phyloP scores from a whole-genome alignment of 139 green algal species.

The Gonium pectorale region DNA sequence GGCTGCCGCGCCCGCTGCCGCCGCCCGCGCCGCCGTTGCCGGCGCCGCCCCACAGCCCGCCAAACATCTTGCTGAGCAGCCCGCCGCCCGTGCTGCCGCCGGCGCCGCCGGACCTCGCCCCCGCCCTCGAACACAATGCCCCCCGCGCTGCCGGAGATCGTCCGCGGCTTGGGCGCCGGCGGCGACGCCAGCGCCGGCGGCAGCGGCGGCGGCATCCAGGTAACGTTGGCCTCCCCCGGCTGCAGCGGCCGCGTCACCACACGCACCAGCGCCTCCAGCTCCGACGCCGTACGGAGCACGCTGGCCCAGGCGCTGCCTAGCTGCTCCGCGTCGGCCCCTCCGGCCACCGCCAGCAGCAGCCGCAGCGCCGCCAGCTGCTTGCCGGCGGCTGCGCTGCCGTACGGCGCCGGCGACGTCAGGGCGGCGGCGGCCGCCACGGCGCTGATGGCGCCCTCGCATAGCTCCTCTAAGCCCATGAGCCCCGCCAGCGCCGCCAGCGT shows the following conservation, averaged over 20 bases:
- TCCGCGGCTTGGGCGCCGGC: neutral
- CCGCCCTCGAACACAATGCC: no score
- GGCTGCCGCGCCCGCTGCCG: neutral
- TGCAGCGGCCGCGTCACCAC: conserved; percentile 36
- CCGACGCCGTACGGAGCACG: conserved; percentile 77
- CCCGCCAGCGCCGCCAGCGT: conserved; percentile 69
- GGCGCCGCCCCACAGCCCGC: conserved; percentile 28
- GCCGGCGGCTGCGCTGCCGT: conserved; percentile 42
- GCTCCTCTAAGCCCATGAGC: conserved; percentile 72
- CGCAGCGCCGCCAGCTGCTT: conserved; percentile 79
- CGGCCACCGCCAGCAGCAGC: conserved; percentile 69
- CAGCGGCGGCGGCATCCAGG: conserved; percentile 20
- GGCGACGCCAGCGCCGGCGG: neutral
- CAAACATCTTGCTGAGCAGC: conserved; percentile 63
- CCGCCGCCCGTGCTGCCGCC: conserved; percentile 26
- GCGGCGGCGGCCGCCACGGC: conserved; percentile 50
- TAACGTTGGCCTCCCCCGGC: conserved; percentile 2
- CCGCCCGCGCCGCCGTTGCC: neutral
- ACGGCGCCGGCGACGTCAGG: conserved; percentile 50
- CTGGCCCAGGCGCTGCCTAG: conserved; percentile 83
- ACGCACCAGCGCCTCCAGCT: conserved; percentile 76
- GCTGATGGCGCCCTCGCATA: conserved; percentile 59
- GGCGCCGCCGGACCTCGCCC: no score
- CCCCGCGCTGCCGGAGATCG: no score
- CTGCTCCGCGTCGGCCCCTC: conserved; percentile 69